Conservation (phyloP, 805 yeast genomes). For the Candida xiaguanensis region DNA sequence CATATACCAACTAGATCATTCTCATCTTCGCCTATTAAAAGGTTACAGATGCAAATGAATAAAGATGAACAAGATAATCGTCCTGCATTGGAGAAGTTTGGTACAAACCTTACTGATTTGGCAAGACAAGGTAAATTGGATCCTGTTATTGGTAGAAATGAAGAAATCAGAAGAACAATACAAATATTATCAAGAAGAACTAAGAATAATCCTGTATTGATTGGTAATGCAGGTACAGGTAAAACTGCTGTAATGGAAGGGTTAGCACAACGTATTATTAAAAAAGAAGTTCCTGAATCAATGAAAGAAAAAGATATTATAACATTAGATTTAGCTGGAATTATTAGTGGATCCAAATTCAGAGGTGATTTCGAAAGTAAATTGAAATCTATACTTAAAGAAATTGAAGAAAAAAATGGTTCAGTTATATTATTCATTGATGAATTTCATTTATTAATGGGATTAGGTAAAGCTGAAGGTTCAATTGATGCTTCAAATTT, state of each 20-base stretch:
- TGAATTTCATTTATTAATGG: constrained; percentile 85
- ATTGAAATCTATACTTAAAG: constrained; percentile 73
- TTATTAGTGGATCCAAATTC: constrained; percentile 92
- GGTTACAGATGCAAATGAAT: constrained; percentile 40
- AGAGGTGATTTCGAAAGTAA: constrained; percentile 96
- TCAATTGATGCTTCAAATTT: constrained; percentile 93
- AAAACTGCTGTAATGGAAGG: constrained; percentile 97
- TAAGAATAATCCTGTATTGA: constrained; percentile 90
- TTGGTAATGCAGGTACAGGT: constrained; percentile 98
- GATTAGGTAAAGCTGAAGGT: constrained; percentile 91
- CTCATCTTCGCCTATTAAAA: constrained; percentile 18
- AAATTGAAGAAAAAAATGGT: constrained; percentile 76
- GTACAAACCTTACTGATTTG: constrained; percentile 78
- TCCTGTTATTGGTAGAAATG: constrained; percentile 96
- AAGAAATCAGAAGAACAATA: constrained; percentile 88
- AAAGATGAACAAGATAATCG: constrained; percentile 44
- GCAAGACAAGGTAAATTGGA: constrained; percentile 90
- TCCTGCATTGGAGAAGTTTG: constrained; percentile 81
- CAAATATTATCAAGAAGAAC: constrained; percentile 91
- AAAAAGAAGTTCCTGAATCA: constrained; percentile 92
- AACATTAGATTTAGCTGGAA: constrained; percentile 80
- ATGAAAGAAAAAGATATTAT: constrained; percentile 83
- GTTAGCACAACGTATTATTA: constrained; percentile 85
- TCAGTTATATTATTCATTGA: constrained; percentile 80
- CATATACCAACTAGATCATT: constrained; percentile 10